Base-by-base conservation (phyloP, 2,329 filamentous ascomycete species). In the Fusarium nygamai region DNA sequence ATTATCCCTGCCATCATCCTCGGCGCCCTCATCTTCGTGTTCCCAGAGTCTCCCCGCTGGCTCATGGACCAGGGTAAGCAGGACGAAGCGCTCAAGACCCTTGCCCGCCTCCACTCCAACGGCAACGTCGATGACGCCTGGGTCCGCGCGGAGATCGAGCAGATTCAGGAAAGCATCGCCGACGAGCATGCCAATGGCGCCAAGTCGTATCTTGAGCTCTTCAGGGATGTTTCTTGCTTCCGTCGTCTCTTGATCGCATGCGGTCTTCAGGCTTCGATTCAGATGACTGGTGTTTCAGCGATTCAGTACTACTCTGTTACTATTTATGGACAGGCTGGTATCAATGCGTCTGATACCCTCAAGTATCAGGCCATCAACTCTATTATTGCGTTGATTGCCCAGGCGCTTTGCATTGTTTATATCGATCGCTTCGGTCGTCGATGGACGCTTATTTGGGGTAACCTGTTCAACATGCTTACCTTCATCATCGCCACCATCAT, bases 301-400 rank as follows among this genome's bases (percentile, higher is more conserved):
- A 94, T 94, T 73, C 92, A 95, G 79, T 95, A 94, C 82, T 94
- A 92, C 82, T 91, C 90, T 0, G 88, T 92, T 24, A 81, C 79
- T 6, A 93, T 94, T 74, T 94, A 92, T 81, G 83, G 82, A 3
- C 88, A 93, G 79, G 93, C 94, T 74, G 92, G 73, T 94, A 94
- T 80, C 93, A 95, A 34, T 16, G 33, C 33, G 2, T 13, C 33
- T 34, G 33, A 34, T 34, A 34, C 33, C 33, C 33, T 34, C 33
- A 34, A 92, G 73, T 94, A 94, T 80, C 93, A 95, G 80, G 92
- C 91, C 62, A 94, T 94, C 78, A 93, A 92, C 69, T 92, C 88
- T 4, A 86, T 94, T 68, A 89, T 94, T 58, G 92, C 92, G 5
- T 83, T 95, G 14, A 79, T 94, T 19, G 92, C 90, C 0, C 91